Evolutionary conservation across 805 yeast species (phyloP), one percentile per base, ranked within the genome.

Genomic region (Sugiyamaella lignohabitans): DNA sequence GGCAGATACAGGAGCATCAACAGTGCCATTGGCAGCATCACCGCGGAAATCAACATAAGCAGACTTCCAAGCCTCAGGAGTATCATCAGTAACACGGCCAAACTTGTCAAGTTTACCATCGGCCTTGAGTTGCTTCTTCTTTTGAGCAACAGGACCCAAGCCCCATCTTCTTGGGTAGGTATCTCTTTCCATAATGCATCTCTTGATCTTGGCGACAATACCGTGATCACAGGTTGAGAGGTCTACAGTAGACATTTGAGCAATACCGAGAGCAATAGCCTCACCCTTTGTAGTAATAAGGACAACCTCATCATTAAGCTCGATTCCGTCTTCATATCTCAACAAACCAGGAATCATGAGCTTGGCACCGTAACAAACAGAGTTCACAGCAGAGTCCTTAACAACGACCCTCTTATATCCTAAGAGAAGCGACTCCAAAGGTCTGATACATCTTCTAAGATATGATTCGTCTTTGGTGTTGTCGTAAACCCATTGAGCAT

Each of bases 91-190:
- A 54, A 74, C 75, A 73, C 96, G 83, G 54, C 98, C 98, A 63
- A 71, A 93, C 71, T 91, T 87, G 75, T 93, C 98, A 64, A 93
- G 80, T 72, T 93, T 91, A 63, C 98, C 98, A 56, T 85, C 95
- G 46, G 94, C 84, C 78, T 89, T 91, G 77, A 93, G 74, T 75
- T 91, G 96, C 78, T 93, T 93, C 85, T 93, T 93, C 83, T 88
- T 88, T 71, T 86, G 87, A 51, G 98, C 98, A 66, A 89, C 87
- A 60, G 98, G 98, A 60, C 98, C 98, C 60, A 93, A 74, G 53
- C 98, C 98, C 98, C 98, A 93, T 78, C 97, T 84, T 78, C 98
- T 85, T 72, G 98, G 98, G 70, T 93, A 93, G 44, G 95, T 80
- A 69, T 93, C 98, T 75, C 98, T 84, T 75, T 93, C 98, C 98